Conservation (phyloP, 306 rosid species). For the Acacia confusa region DNA sequence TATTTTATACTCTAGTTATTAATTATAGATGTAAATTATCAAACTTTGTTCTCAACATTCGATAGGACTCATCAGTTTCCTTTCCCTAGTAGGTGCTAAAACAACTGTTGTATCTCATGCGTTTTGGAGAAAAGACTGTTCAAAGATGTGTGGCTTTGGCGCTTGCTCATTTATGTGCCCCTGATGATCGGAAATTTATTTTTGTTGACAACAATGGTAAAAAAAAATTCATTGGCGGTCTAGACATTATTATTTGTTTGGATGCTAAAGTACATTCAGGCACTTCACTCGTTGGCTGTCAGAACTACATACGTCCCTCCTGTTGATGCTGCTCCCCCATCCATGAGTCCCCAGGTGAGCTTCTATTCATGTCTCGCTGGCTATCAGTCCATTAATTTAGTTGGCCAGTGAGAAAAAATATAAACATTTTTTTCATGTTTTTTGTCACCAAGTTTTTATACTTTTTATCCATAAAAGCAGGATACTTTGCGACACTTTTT, state of each 20-base stretch:
- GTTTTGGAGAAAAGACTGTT: conserved; percentile 54
- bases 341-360: conserved; percentile 74
- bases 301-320: conserved; percentile 61
- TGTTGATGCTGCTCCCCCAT: conserved; percentile 71
- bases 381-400: not conserved
- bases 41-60: not conserved
- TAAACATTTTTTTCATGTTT: not conserved
- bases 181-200: conserved; percentile 62
- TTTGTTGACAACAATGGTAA: conserved; percentile 78
- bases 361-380: not conserved
- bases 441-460: not conserved
- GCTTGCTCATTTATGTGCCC: conserved; percentile 87
- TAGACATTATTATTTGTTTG: not conserved
- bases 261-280: conserved; percentile 29
- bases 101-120: conserved; percentile 69
- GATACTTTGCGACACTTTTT: not conserved
- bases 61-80: not conserved
- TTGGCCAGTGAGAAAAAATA: not conserved
- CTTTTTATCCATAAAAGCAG: too few species aligned
- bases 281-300: conserved; percentile 69
- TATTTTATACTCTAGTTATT: not conserved
- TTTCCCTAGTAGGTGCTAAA: conserved; percentile 62
- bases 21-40: too few species aligned
- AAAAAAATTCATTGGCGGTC: conserved; percentile 1
- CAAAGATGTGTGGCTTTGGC: conserved; percentile 74